Conservation (phyloP, 495 filamentous ascomycete genomes). For the Aspergillus bertholletiae region DNA sequence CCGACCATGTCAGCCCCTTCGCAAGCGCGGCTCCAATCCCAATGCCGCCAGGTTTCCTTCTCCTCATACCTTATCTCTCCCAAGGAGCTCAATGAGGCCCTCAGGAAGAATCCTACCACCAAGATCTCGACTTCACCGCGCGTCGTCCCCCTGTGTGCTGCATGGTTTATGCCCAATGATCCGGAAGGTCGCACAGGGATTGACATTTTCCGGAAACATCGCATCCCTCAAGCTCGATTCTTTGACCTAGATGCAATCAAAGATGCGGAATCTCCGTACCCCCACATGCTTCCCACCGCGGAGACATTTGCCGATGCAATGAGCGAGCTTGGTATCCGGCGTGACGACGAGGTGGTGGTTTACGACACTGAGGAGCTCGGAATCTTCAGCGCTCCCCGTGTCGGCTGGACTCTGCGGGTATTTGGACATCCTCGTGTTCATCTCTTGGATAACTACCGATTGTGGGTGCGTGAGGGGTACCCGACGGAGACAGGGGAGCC, state of each 20-base stretch:
- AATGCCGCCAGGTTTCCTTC: constrained; percentile 50
- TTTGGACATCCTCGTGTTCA: constrained; percentile 92
- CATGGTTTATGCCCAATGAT: constrained; percentile 96
- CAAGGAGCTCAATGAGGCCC: constrained; percentile 70
- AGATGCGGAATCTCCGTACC: constrained; percentile 82
- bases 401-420: constrained; percentile 85
- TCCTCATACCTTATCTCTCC: constrained; percentile 84
- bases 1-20: constrained; percentile 29
- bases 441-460: constrained; percentile 87
- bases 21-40: constrained; percentile 20
- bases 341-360: constrained; percentile 85
- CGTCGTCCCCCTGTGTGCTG: constrained; percentile 82
- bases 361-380: constrained; percentile 87
- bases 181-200: constrained; percentile 68
- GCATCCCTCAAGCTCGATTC: constrained; percentile 87
- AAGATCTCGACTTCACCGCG: constrained; percentile 74
- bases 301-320: constrained; percentile 82
- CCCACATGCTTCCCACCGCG: constrained; percentile 90
- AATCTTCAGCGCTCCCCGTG: constrained; percentile 89
- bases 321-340: constrained; percentile 78
- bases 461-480: constrained; percentile 79
- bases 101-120: constrained; percentile 70
- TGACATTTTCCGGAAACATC: constrained; percentile 68
- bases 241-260: constrained; percentile 92
- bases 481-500: constrained; percentile 77